Evolutionary conservation across 2,329 filamentous ascomycete genomes (phyloP), one percentile per base, ranked within the genome.

Genomic region (Aspergillus puulaauensis): DNA sequence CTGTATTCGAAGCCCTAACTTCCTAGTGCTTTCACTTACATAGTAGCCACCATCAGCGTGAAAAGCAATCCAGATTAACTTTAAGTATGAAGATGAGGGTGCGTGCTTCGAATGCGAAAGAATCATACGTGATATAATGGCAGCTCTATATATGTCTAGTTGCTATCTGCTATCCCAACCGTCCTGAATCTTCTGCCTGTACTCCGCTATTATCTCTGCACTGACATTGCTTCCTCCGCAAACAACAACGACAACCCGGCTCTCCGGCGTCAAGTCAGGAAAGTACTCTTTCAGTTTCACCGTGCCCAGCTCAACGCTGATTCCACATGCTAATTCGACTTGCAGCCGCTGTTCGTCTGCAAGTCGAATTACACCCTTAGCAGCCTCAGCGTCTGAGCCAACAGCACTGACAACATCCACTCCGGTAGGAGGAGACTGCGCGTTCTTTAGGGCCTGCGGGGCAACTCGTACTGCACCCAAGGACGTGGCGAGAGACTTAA

Each of bases 241-340:
- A 47, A 73, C 69, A 62, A 75, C 52, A n/a, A 74, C 59, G 11
- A 75, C 71, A 37, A 75, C 71, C 19, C 69, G 69, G 54, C 66
- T 74, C 9, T 74, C 65, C 5, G 65, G 64, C 14, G 24, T 61
- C 7, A 75, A 55, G 31, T 66, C 66, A 17, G 65, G 62, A 14
- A 73, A 54, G 4, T 59, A 59, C 35, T 70, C 61, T 54, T 60
- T 69, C 49, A 74, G 54, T 47, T 54, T 57, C 21, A 54, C 51
- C n/a, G 66, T 35, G 7, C 63, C 72, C 58, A 70, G 61, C 49
- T 74, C 89, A 17, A 96, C 75, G 50, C 87, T 88, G 4, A 93
- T 91, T 0, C 92, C 91, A 71, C 92, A 96, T 0, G 91, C 86
- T 33, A 88, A 79, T 77, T 97, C 93, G 6, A 96, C 90, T 61